A percentile compares a stretch with the other conserved stretches of the same genome.
phyloP scores from a whole-genome alignment of 441 rosid genomes.

The Populus trichocarpa region DNA sequence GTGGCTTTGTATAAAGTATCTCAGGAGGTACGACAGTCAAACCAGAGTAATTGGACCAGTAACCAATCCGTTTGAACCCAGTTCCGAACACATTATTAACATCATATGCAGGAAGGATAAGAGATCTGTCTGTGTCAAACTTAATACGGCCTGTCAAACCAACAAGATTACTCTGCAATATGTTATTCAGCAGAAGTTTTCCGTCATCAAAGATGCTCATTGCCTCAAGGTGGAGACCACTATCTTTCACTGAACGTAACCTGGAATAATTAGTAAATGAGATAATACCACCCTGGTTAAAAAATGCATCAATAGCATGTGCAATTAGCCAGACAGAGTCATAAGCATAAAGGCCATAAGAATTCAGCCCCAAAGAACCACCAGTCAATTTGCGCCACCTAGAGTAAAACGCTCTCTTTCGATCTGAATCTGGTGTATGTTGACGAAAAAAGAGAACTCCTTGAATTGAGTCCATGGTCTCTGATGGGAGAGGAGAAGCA shows the following conservation, averaged over 20 bases:
- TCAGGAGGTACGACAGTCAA: conserved; percentile 62
- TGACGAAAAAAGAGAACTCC: conserved; percentile 78
- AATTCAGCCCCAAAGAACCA: conserved; percentile 56
- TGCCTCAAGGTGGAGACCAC: conserved; percentile 65
- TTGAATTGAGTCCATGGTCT: conserved; percentile 59
- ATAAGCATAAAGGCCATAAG: conserved; percentile 81
- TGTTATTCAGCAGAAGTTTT: conserved; percentile 46
- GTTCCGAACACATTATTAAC: conserved; percentile 75
- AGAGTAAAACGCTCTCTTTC: conserved; percentile 48
- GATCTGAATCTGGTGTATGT: conserved; percentile 60
- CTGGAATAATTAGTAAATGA: conserved; percentile 72
- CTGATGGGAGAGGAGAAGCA: conserved; percentile 45
- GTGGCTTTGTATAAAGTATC: conserved; percentile 43
- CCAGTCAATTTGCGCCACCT: conserved; percentile 55
- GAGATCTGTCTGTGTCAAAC: conserved; percentile 53
- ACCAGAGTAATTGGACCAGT: conserved; percentile 89
- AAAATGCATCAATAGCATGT: conserved; percentile 61
- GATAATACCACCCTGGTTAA: conserved; percentile 61
- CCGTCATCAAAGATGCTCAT: conserved; percentile 66
- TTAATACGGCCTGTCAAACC: conserved; percentile 75
- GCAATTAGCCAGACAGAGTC: conserved; percentile 88
- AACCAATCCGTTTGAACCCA: conserved; percentile 71
- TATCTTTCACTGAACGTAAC: conserved; percentile 31
- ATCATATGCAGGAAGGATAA: conserved; percentile 66
- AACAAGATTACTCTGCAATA: conserved; percentile 47